Conservation (phyloP, 2,329 filamentous ascomycete species). For the Lecanicillium sp. region DNA sequence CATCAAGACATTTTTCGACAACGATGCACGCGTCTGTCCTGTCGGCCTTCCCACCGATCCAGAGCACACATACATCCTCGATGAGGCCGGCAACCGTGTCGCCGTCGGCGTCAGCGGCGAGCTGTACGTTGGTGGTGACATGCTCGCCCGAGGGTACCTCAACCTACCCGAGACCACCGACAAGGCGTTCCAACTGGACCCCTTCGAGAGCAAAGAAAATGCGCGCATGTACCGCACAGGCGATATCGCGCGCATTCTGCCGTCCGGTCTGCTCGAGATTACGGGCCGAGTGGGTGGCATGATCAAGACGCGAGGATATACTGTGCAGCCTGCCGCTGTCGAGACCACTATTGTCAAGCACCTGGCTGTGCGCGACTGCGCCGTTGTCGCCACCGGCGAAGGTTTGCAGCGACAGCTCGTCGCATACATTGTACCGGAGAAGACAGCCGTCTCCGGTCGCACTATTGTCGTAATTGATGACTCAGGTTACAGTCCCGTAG, state of each 20-base stretch:
- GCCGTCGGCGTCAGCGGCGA: slow-evolving; percentile 60
- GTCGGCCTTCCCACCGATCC: slow-evolving; percentile 66
- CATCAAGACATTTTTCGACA: slow-evolving; percentile 59
- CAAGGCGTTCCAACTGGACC: slow-evolving; percentile 62
- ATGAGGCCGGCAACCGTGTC: slow-evolving; percentile 61
- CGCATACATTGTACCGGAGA: slow-evolving; percentile 68
- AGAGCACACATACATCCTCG: slow-evolving; percentile 64
- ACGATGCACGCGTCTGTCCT: slow-evolving; percentile 61
- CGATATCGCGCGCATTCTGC: slow-evolving; percentile 61
- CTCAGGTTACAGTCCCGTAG: slow-evolving; percentile 63
- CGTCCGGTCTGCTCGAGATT: slow-evolving; percentile 65
- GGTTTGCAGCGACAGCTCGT: slow-evolving; percentile 70
- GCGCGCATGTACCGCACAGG: slow-evolving; percentile 71
- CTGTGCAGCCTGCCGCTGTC: slow-evolving; percentile 69
- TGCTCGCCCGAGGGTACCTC: slow-evolving; percentile 71
- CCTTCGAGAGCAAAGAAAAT: slow-evolving; percentile 52
- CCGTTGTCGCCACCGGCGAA: slow-evolving; percentile 68
- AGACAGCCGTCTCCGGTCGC: slow-evolving; percentile 50
- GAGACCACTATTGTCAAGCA: slow-evolving; percentile 66
- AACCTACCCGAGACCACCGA: slow-evolving; percentile 74
- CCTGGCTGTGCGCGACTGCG: slow-evolving; percentile 65
- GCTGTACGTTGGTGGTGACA: slow-evolving; percentile 66
- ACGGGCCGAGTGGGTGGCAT: slow-evolving; percentile 70
- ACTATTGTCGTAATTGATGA: slow-evolving; percentile 61
- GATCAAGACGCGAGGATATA: slow-evolving; percentile 77